Evolutionary conservation across 441 rosid genomes (phyloP), one percentile per base, ranked within the genome.

Genomic region (Pelargonium hybrid): DNA sequence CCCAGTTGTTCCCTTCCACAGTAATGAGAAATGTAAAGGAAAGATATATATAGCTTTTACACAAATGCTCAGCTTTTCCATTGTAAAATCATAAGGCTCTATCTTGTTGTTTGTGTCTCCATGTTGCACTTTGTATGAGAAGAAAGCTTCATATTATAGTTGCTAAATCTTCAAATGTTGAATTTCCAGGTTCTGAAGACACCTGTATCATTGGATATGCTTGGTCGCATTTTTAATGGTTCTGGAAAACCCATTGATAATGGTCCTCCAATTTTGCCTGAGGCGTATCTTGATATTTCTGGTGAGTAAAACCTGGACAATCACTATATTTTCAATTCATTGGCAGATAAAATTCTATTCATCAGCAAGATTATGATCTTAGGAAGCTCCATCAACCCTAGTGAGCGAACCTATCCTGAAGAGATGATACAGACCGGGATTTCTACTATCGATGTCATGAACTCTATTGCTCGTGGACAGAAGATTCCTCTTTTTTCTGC

Each of bases 401-500:
- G 98, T 81, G 98, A 94, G 74, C 88, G 98, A 82, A 94, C 98
- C 41, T 94, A 94, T 75, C 98, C 98, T 67, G 98, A 94, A 81
- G 98, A 94, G 87, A 94, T 94, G 98, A 94, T 94, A 62, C 98
- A 92, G 76, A 94, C 99, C 0, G 99, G 99, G 75, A 94, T 94
- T 79, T 94, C 98, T 45, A 94, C 99, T 45, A 94, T 94, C 76
- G 99, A 94, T 84, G 98, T 92, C 74, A 94, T 94, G 99, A 94
- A 94, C 73, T 94, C 99, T 67, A 92, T 94, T 65, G 99, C 99
- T 75, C 84, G 99, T 76, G 99, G 99, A 71, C 97, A 94, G 76
- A 94, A 94, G 73, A 94, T 92, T 71, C 99, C 99, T 71, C 92
- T 94, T 41, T 94, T 94, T 82, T 94, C 99, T 73, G 99, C 99